These are phyloP conservation scores for Pseudevernia furfuracea DNA, from an alignment of 495 filamentous ascomycete species.

Conservation along the genomic window DNA sequence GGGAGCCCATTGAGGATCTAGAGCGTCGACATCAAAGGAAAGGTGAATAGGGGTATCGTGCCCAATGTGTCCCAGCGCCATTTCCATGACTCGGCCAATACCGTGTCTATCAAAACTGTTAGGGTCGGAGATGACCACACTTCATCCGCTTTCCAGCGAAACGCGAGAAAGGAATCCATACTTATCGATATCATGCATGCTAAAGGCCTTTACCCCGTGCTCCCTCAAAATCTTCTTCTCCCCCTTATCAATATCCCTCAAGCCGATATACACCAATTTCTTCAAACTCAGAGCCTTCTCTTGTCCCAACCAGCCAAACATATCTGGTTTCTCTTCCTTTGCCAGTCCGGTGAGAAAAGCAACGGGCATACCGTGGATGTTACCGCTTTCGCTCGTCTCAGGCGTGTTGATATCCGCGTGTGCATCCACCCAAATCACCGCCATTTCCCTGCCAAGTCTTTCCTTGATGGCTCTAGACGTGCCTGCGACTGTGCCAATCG, in stretches of 20 bases:
- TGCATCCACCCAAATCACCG: slow-evolving; percentile 97
- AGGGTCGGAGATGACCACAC: neutral
- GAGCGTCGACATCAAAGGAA: slow-evolving; percentile 92
- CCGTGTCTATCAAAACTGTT: slow-evolving; percentile 53
- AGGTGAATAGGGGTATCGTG: slow-evolving; percentile 92
- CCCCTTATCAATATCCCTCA: slow-evolving; percentile 82
- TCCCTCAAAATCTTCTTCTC: slow-evolving; percentile 89
- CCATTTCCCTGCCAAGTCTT: slow-evolving; percentile 59
- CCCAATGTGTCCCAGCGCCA: slow-evolving; percentile 91
- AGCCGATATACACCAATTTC: slow-evolving; percentile 95
- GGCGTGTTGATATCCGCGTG: slow-evolving; percentile 97
- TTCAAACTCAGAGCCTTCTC: slow-evolving; percentile 57
- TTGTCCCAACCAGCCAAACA: slow-evolving; percentile 81
- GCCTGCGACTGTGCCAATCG: slow-evolving; percentile 84
- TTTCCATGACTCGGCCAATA: slow-evolving; percentile 93
- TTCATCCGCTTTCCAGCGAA: neutral
- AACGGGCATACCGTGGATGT: slow-evolving; percentile 98
- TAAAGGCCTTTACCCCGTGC: slow-evolving; percentile 88
- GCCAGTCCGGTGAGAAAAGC: slow-evolving; percentile 83
- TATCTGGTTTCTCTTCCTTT: slow-evolving; percentile 56
- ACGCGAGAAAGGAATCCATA: slow-evolving; percentile 30
- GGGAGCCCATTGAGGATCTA: slow-evolving; percentile 93
- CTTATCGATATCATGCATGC: slow-evolving; percentile 96
- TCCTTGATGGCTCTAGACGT: slow-evolving; percentile 78
- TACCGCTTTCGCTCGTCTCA: slow-evolving; percentile 80